These are phyloP conservation scores for Fusarium austroafricanum DNA, from an alignment of 2,329 filamentous ascomycete genomes.

Conservation along the genomic window DNA sequence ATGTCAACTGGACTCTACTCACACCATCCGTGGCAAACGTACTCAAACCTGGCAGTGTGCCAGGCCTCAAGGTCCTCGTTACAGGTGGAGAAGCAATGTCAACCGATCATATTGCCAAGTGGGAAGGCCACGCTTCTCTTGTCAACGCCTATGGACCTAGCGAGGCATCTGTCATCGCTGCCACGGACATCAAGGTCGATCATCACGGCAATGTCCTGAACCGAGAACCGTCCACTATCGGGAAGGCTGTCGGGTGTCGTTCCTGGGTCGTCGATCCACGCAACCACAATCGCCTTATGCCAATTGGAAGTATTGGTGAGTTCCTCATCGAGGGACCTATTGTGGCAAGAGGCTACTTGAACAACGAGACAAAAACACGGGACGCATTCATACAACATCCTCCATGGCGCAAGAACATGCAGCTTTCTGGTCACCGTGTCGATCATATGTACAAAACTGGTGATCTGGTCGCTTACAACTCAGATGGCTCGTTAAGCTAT, in stretches of 20 bases:
- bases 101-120: constrained; percentile 20
- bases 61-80: constrained; percentile 10
- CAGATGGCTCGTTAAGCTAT: constrained; percentile 56
- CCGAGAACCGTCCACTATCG: constrained; percentile 12
- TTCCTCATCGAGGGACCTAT: constrained; percentile 31
- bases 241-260: constrained; percentile 14
- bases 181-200: constrained; percentile 14
- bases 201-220: background rate
- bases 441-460: constrained; percentile 59
- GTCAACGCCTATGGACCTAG: constrained; percentile 37
- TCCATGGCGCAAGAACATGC: constrained; percentile 53
- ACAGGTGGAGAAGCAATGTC: constrained; percentile 33
- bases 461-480: constrained; percentile 58
- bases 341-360: constrained; percentile 27
- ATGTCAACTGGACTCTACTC: constrained; percentile 32
- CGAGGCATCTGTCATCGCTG: constrained; percentile 17
- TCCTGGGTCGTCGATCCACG: constrained; percentile 16
- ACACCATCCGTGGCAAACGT: constrained; percentile 33
- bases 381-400: constrained; percentile 53
- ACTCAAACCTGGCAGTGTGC: constrained; percentile 21
- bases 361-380: constrained; percentile 18
- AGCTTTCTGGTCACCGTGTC: background rate
- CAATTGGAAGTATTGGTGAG: constrained; percentile 13
- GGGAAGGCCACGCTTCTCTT: constrained; percentile 21
- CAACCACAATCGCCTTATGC: constrained; percentile 21